Percentiles rank a stretch among this genome's conserved stretches.
Conservation (phyloP, 2,329 filamentous ascomycete species). For the Trichophyton benhamiae region DNA sequence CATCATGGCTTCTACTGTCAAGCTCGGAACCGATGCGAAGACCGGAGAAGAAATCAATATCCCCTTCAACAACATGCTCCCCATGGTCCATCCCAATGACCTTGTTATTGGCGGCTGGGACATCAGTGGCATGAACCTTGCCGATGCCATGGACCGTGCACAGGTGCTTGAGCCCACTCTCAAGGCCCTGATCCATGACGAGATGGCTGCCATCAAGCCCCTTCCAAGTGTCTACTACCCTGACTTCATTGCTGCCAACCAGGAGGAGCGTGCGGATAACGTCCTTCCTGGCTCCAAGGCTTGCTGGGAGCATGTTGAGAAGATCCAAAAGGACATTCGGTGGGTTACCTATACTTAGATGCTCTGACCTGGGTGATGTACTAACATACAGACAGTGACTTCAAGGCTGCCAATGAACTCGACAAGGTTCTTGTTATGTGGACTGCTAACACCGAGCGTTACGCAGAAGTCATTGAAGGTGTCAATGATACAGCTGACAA, state of each 20-base stretch:
- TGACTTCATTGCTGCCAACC: slow-evolving; percentile 97
- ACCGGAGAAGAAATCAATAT: slow-evolving; percentile 88
- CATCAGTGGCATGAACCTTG: slow-evolving; percentile 81
- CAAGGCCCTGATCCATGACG: slow-evolving; percentile 80
- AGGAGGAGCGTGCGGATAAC: slow-evolving; percentile 93
- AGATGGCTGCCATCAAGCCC: slow-evolving; percentile 79
- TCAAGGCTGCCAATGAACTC: slow-evolving; percentile 71
- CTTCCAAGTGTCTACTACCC: slow-evolving; percentile 96
- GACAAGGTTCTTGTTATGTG: slow-evolving; percentile 97
- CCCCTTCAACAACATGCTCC: slow-evolving; percentile 84
- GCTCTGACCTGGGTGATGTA: neutral
- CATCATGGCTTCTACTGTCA: slow-evolving; percentile 93
- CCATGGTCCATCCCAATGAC: slow-evolving; percentile 96
- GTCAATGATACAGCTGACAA: slow-evolving; percentile 97
- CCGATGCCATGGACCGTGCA: slow-evolving; percentile 88
- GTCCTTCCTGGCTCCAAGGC: slow-evolving; percentile 72
- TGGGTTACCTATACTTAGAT: slow-evolving; percentile 27
- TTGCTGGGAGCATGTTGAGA: slow-evolving; percentile 75
- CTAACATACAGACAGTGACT: slow-evolving; percentile 45
- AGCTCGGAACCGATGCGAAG: slow-evolving; percentile 77
- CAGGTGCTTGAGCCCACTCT: slow-evolving; percentile 90
- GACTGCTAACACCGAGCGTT: slow-evolving; percentile 98
- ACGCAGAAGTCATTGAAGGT: slow-evolving; percentile 72
- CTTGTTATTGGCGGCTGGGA: slow-evolving; percentile 95
- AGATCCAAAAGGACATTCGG: slow-evolving; percentile 85